These are phyloP conservation scores for Melanogaster broomeanus DNA, from an alignment of 768 basidiomycete species.

Conservation along the genomic window DNA sequence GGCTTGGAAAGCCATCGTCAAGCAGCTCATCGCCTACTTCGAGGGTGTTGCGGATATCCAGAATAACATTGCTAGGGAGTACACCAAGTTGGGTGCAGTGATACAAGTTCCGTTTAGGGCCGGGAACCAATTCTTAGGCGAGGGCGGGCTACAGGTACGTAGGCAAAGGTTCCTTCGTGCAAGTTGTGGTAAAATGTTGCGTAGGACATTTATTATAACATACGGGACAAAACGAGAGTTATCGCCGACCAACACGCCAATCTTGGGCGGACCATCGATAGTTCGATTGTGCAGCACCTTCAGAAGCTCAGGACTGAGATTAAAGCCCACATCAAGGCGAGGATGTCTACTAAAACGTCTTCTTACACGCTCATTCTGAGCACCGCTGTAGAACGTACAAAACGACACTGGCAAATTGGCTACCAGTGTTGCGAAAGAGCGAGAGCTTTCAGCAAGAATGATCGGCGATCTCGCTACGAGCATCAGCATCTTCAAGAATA, in stretches of 20 bases:
- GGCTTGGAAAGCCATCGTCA: constrained; percentile 96
- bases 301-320: constrained; percentile 94
- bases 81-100: constrained; percentile 90
- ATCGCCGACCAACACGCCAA: constrained; percentile 98
- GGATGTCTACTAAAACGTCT: background rate
- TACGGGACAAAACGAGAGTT: constrained; percentile 89
- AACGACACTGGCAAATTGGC: constrained; percentile 95
- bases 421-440: constrained; percentile 88
- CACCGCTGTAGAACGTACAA: constrained; percentile 70
- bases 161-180: background rate
- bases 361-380: background rate
- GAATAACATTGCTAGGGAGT: constrained; percentile 90
- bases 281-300: constrained; percentile 95
- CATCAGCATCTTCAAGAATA: constrained; percentile 94
- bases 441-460: constrained; percentile 77
- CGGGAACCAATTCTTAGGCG: constrained; percentile 98
- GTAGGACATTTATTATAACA: constrained; percentile 88
- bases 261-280: constrained; percentile 93
- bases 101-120: constrained; percentile 96
- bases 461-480: constrained; percentile 86
- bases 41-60: constrained; percentile 74
- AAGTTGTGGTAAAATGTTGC: background rate
- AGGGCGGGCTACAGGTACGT: constrained; percentile 85
- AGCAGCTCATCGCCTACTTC: constrained; percentile 93
- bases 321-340: constrained; percentile 94